A percentile compares a stretch with the other conserved stretches of the same genome.
Conservation (phyloP, 139 green algal genomes). For the Zygnema cylindricum region DNA sequence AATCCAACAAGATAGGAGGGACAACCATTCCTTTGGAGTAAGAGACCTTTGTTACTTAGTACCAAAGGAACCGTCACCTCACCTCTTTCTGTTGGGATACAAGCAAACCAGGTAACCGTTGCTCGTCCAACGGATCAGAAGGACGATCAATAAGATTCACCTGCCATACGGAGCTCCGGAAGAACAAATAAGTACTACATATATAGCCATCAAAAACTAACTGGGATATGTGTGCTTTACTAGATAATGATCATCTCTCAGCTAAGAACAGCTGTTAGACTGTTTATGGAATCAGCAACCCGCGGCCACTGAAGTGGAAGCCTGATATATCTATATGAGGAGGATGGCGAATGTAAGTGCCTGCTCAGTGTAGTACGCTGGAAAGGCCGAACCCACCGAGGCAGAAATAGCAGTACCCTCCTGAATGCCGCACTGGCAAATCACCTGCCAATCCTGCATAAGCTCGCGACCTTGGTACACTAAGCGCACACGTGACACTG, state of each 20-base stretch:
- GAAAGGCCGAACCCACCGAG: constrained; percentile 9
- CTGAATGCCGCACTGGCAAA: constrained; percentile 28
- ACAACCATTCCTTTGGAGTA: no score
- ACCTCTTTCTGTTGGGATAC: constrained; percentile 47
- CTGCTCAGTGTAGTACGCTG: not conserved
- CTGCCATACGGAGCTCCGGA: constrained; percentile 4
- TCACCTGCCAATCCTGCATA: constrained; percentile 41
- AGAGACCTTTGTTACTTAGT: no score
- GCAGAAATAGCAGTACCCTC: not conserved
- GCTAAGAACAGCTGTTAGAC: no score
- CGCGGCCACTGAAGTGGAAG: no score
- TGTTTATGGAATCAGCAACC: no score
- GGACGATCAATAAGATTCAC: constrained; percentile 28
- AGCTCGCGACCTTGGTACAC: constrained; percentile 46
- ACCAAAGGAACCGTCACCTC: no score
- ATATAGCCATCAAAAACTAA: no score
- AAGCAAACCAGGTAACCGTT: constrained; percentile 30
- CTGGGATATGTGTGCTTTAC: no score
- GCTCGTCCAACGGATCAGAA: constrained; percentile 32
- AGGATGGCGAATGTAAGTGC: not conserved
- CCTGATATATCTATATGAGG: no score
- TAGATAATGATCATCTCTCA: no score
- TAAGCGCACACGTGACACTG: constrained; percentile 39
- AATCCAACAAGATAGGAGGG: no score
- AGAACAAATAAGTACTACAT: no score